Evolutionary conservation across 495 filamentous ascomycete genomes (phyloP), one percentile per base, ranked within the genome.

Genomic region (Platismatia glauca): DNA sequence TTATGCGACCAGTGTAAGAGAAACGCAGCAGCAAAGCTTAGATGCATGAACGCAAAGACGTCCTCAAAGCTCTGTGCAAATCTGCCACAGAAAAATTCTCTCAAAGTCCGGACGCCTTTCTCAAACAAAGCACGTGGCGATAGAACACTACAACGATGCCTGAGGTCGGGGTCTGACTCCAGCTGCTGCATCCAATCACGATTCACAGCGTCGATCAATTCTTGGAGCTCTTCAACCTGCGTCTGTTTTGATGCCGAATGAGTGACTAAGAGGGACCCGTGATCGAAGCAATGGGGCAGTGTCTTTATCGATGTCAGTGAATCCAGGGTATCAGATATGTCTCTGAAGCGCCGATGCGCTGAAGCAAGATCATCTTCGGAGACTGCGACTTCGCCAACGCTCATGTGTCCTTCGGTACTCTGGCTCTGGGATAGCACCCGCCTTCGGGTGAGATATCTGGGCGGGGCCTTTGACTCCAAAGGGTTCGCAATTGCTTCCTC

Each of bases 1-100:
- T 22, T 12, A 1, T 61, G 48, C 8, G 56, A 37, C 5, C 11
- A 43, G n/a, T 61, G 52, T 7, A 61, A 34, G 41, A 61, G 8
- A 34, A 53, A 61, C 0, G 60, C 38, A 56, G 60, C 38, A 20
- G 50, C 60, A 46, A 61, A 61, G 20, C 38, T 52, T 15, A 61
- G 18, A 55, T 56, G 50, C 34, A 61, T 56, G 5, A 56, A 16
- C 8, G 60, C 60, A 35, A 61, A 61, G 24, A 46, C 20, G 1
- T 61, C 18, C 18, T 55, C 60, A 18, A 61, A 61, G 24, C 1
- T 41, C 50, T 20, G 29, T 8, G 29, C 33, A 24, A 16, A 20
- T 41, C n/a, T 56, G 18, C 37, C 60, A 24, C 11, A 13, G 9
- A 55, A 13, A 15, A 11, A 55, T 7, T 39, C 27, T 44, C 27